Conservation (phyloP, 129 eudicot species). For the Escallonia herrerae region DNA sequence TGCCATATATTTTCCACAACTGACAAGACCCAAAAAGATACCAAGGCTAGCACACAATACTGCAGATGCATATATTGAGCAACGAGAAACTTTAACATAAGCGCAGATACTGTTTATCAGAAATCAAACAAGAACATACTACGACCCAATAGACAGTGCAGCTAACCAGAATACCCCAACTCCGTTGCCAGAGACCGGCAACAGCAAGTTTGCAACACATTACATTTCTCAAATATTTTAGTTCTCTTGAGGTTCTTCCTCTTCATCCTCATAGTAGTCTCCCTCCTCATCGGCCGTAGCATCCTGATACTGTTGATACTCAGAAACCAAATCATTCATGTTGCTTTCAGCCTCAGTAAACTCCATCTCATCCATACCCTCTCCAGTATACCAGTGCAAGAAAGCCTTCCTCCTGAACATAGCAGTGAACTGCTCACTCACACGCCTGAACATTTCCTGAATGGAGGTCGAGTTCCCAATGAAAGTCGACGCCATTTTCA, state of each 20-base stretch:
- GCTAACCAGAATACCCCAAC: not conserved
- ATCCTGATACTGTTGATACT: conserved; percentile 55
- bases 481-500: conserved; percentile 48
- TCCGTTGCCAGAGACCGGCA: conserved; percentile 21
- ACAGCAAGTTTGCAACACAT: conserved; percentile 4
- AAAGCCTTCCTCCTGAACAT: conserved; percentile 62
- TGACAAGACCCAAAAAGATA: too few species aligned
- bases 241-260: conserved; percentile 21
- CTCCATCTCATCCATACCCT: conserved; percentile 65
- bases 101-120: not conserved
- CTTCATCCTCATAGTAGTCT: conserved; percentile 42
- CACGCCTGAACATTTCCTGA: conserved; percentile 72
- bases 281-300: conserved; percentile 56
- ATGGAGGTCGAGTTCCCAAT: conserved; percentile 54
- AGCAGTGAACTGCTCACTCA: conserved; percentile 56
- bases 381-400: conserved; percentile 60
- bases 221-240: not conserved
- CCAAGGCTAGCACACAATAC: too few species aligned
- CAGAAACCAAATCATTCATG: conserved; percentile 50
- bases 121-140: conserved; percentile 1
- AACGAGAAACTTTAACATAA: not conserved
- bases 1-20: too few species aligned
- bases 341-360: conserved; percentile 50
- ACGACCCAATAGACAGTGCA: too few species aligned
- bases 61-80: too few species aligned